Evolutionary conservation across 257 asterid genomes (phyloP), one percentile per base, ranked within the genome.

Genomic region (Solanum chiquidenum): DNA sequence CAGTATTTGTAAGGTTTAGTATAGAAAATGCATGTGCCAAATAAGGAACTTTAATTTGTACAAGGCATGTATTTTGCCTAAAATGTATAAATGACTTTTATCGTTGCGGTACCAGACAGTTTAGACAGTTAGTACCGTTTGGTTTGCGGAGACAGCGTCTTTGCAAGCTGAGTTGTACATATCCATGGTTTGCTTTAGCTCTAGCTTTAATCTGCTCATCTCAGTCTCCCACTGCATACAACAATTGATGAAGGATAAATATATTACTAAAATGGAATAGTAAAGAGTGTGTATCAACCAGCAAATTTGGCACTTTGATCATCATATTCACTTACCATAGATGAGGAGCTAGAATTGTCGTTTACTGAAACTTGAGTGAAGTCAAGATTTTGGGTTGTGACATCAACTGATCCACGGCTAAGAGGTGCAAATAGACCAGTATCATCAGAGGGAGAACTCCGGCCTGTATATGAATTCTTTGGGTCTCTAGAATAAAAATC

Each of bases 81-180:
- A 74, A 79, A 27, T 42, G 37, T 79, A 8, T 79, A 42, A 44
- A 79, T 79, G 37, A 25, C 8, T 79, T 79, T 79, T 79, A 79
- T 42, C 62, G 64, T 79, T 79, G 64, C 5, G 5, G 64, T 44
- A 14, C 64, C 55, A 27, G 38, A 79, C 64, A 38, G 20, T 55
- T 40, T 29, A 27, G 38, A 79, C 64, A 40, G 20, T 20, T 40
- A 52, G 88, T 92, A 94, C 98, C 96, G 84, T 90, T 37, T 92
- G 92, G 73, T 94, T 93, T 74, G 96, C 96, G 14, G 93, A 90
- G 89, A 91, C 88, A 68, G 95, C 98, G 86, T 95, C 94, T 88
- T 92, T 94, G 95, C 96, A 95, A 88, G 95, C 96, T 76, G 93
- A 86, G 80, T 90, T 95, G 86, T 95, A 96, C 96, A 93, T 92